These are phyloP conservation scores for Collybia sordida DNA, from an alignment of 768 basidiomycete genomes.

Conservation along the genomic window DNA sequence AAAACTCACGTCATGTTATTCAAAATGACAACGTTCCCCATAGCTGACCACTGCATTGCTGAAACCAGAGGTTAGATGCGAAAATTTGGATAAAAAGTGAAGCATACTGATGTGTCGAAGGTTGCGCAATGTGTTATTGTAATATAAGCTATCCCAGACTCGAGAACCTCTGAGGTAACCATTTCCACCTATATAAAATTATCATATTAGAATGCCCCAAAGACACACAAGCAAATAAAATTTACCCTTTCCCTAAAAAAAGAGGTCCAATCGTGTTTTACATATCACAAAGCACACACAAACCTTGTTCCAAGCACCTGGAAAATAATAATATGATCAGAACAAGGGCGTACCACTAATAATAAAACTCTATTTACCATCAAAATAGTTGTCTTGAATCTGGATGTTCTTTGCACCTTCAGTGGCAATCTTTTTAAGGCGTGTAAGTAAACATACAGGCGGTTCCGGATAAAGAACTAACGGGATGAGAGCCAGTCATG, in stretches of 20 bases:
- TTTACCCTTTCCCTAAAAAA: slow-evolving; percentile 2
- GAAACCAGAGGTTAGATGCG: not conserved
- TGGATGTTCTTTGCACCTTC: slow-evolving; percentile 12
- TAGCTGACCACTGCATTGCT: slow-evolving; percentile 7
- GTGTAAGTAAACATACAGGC: too few species aligned
- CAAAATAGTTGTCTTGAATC: slow-evolving; percentile 14
- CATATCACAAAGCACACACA: not conserved
- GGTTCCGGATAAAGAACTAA: too few species aligned
- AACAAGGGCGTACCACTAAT: not conserved
- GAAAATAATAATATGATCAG: not conserved
- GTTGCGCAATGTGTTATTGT: slow-evolving; percentile 10
- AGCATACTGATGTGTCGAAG: slow-evolving; percentile 2
- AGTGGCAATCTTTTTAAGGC: slow-evolving; percentile 2
- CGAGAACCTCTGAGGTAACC: slow-evolving; percentile 11
- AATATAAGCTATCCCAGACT: slow-evolving; percentile 14
- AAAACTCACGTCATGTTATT: slow-evolving; percentile 11
- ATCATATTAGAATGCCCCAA: too few species aligned
- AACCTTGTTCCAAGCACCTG: slow-evolving; percentile 14
- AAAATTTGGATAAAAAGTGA: slow-evolving; percentile 5
- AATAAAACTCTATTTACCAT: slow-evolving; percentile 1
- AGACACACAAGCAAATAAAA: too few species aligned
- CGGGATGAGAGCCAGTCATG: slow-evolving; percentile 8
- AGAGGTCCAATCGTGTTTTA: not conserved
- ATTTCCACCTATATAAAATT: slow-evolving; percentile 10
- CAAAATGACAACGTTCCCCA: slow-evolving; percentile 13